Base-by-base conservation (phyloP, 2,329 filamentous ascomycete genomes). In the Cladosporium sp. region DNA sequence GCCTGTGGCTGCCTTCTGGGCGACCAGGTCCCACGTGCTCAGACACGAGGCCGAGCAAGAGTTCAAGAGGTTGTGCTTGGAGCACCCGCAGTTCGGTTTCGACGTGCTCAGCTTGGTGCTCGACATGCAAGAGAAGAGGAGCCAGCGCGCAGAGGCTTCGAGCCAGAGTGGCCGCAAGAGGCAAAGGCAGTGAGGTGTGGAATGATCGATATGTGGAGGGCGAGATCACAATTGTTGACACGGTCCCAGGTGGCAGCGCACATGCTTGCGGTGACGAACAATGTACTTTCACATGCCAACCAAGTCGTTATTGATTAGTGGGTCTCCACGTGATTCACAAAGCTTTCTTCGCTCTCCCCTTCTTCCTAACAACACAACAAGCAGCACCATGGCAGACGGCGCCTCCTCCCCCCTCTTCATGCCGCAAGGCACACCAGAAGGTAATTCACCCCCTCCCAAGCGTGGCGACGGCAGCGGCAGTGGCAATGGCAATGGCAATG, bases 1-100 rank as follows among this genome's bases (percentile, higher is more conserved):
- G 69, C 92, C 93, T 1, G 88, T 97, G 59, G 92, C 91, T n/a
- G 90, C 89, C 63, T 96, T 96, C 82, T 97, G 93, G 93, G 92
- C 92, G 6, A 89, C 86, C 56, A 85, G 91, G 67, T 89, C 86
- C 66, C 92, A 95, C 80, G 89, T 91, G 14, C 82, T 97, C 69
- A 89, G 93, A 21, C 85, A 93, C 78, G 92, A 96, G 79, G 92
- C 93, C 43, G 92, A 96, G 78, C 85, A 87, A 7, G 91, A 96
- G 79, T 97, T 97, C 85, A 88, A 89, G 76, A 78, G 85, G 54
- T 87, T 97, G 79, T 97, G 93, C 80, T 81, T 97, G 76, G 91
- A 97, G 79, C 93, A 89, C 76, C 93, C 93, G 21, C 90, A 96
- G 76, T 97, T 97, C 76, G 91, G 91, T 74, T 97, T 93, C 81